These are phyloP conservation scores for Crassisporium funariophilum DNA, from an alignment of 768 basidiomycete species.

Conservation along the genomic window DNA sequence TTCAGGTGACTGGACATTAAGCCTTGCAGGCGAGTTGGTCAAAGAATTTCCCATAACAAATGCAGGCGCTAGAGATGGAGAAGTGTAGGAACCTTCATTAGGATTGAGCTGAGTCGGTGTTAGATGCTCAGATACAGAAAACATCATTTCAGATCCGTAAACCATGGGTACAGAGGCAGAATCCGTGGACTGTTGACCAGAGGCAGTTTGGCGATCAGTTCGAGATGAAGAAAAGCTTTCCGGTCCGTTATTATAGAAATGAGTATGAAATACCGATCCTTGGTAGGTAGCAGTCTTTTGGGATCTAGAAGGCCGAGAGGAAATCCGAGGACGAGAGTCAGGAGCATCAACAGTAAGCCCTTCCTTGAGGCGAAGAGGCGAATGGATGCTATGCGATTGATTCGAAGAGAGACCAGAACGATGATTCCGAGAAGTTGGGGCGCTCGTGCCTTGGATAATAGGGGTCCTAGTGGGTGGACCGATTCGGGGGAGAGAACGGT, in stretches of 20 bases:
- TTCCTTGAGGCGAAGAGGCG: background rate
- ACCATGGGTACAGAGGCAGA: background rate
- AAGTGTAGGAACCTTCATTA: background rate
- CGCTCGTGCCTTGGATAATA: background rate
- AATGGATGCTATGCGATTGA: slow-evolving; percentile 8
- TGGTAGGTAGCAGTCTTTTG: slow-evolving; percentile 8
- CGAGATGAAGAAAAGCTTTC: background rate
- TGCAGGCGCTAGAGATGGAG: slow-evolving; percentile 10
- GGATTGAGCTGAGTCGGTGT: background rate
- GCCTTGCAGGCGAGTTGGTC: background rate
- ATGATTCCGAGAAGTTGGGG: background rate
- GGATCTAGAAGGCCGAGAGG: slow-evolving; percentile 2
- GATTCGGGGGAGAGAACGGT: slow-evolving; percentile 8
- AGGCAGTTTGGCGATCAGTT: background rate
- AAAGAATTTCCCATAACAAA: slow-evolving; percentile 15
- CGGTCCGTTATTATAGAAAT: slow-evolving; percentile 18
- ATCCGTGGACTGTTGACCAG: too few species aligned
- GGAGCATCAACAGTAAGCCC: background rate
- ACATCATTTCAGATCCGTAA: background rate
- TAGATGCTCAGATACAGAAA: background rate
- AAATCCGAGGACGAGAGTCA: background rate
- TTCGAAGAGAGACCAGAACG: slow-evolving; percentile 5
- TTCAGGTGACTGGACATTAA: background rate
- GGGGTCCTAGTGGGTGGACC: slow-evolving; percentile 15
- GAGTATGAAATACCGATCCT: slow-evolving; percentile 14